Evolutionary conservation across 441 rosid species (phyloP), one percentile per base, ranked within the genome.

Genomic region (Aleurites moluccanus): DNA sequence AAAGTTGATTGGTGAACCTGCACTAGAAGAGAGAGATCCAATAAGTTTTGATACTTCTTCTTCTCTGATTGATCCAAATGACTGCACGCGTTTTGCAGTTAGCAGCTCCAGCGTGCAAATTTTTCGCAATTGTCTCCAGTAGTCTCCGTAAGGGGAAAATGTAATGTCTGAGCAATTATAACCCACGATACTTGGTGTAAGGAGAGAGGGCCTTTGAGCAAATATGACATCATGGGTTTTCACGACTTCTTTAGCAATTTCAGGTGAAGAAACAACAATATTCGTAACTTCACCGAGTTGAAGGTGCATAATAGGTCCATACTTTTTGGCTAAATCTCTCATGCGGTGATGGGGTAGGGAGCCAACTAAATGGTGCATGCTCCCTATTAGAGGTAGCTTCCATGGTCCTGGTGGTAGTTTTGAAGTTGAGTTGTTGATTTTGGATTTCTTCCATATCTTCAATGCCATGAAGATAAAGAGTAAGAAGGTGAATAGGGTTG

Each of bases 321-420:
- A 62, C 1, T 33, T 64, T 27, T 55, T 64, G 15, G 84, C 77
- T 21, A 81, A 50, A 14, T 81, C 67, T 10, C 21, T 14, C 1
- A 78, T 73, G 57, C 53, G 25, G 11, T 16, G 82, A 30, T 82
- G 82, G 30, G 80, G 77, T 0, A 59, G 67, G 0, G 73, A 57
- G 62, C 75, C 69, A 16, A 23, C 35, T 18, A 78, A 60, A n/a
- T 83, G 84, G 77, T 81, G 85, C 64, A 85, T n/a, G 59, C 80
- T 83, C 18, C 88, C 84, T 4, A 79, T 76, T 20, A 85, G 15
- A 18, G 86, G 86, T 6, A 78, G 61, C 61, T 72, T 67, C 28
- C 60, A n/a, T 52, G 85, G 85, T 15, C 85, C 83, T 18, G 85
- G 87, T 1, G 87, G 85, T 10, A 81, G 73, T 30, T 27, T 61